Evolutionary conservation across 306 rosid species (phyloP).

Genomic region (Medicago lupulina): DNA sequence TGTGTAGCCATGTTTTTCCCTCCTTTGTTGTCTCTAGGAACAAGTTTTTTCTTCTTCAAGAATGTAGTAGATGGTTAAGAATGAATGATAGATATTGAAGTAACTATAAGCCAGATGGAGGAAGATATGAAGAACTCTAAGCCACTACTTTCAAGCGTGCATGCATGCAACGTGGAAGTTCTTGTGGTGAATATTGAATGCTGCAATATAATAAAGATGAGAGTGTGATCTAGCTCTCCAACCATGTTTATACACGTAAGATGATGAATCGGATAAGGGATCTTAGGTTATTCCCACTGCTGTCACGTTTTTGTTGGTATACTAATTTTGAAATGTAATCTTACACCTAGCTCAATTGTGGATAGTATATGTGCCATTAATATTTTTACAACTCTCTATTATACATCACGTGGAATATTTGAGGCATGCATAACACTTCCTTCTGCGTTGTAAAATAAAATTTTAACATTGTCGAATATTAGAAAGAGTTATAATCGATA

Average conservation of each 20-base stretch:
- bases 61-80: conserved; percentile 34
- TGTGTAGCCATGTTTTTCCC: conserved; percentile 70
- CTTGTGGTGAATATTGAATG: conserved; percentile 60
- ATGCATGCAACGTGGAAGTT: conserved; percentile 37
- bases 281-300: conserved; percentile 30
- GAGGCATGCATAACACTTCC: background rate
- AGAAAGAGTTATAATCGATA: too few relatives aligned
- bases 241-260: conserved; percentile 62
- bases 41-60: background rate
- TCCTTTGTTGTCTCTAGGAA: background rate
- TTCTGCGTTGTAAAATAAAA: background rate
- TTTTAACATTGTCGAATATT: background rate
- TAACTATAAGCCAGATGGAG: conserved; percentile 34
- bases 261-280: conserved; percentile 60
- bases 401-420: conserved; percentile 36
- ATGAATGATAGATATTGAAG: conserved; percentile 26
- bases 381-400: background rate
- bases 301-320: background rate
- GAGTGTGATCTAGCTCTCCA: conserved; percentile 73
- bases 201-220: conserved; percentile 54
- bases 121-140: conserved; percentile 39
- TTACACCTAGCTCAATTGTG: background rate
- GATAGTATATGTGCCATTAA: conserved; percentile 9
- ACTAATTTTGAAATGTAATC: background rate
- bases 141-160: too few relatives aligned